These are phyloP conservation scores for Sophora flavescens DNA, from an alignment of 306 rosid species.

Conservation along the genomic window DNA sequence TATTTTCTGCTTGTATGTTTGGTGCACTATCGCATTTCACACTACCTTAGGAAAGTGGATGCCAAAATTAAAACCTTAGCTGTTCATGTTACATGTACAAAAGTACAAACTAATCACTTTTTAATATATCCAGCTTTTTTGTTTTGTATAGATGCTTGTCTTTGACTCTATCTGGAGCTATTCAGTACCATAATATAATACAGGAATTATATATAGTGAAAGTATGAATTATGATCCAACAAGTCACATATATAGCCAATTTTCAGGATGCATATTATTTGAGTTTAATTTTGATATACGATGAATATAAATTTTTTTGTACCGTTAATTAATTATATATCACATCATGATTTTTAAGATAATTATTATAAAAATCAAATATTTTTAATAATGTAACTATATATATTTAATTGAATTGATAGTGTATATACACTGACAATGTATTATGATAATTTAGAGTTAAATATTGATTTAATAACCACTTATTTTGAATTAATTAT, in stretches of 20 bases:
- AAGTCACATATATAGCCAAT: too few species aligned
- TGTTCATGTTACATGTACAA: conserved; percentile 6
- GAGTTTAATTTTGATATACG: too few species aligned
- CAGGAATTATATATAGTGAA: background rate
- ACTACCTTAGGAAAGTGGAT: conserved; percentile 6
- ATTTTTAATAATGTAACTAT: too few species aligned
- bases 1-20: conserved; percentile 13
- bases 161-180: conserved; percentile 43
- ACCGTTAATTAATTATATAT: too few species aligned
- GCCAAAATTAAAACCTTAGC: conserved; percentile 19
- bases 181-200: conserved; percentile 15
- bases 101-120: conserved; percentile 24
- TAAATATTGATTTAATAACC: background rate
- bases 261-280: too few species aligned
- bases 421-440: too few species aligned
- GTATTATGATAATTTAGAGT: background rate
- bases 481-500: background rate
- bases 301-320: too few species aligned
- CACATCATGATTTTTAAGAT: too few species aligned
- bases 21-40: conserved; percentile 28
- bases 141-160: conserved; percentile 16
- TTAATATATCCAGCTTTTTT: background rate
- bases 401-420: too few species aligned
- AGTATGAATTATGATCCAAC: too few species aligned
- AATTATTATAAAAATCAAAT: too few species aligned